Percentiles rank a stretch among this genome's conserved stretches.
These are phyloP conservation scores for Daedaleopsis nitida DNA, from an alignment of 768 basidiomycete species.

Conservation along the genomic window DNA sequence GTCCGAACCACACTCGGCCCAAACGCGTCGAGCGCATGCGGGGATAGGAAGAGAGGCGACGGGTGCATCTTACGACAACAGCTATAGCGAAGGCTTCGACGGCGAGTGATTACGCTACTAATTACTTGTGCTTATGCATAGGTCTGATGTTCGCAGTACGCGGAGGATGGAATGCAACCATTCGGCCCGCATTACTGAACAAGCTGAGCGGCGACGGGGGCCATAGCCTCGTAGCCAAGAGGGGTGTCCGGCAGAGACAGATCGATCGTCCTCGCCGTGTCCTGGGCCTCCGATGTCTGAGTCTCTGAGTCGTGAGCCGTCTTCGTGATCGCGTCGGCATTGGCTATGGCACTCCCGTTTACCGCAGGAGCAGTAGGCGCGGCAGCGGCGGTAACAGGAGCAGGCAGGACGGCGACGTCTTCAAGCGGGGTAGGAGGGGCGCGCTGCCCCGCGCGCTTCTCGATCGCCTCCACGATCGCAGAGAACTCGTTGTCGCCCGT, in stretches of 20 bases:
- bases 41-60: too few species aligned
- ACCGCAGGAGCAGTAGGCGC: background rate
- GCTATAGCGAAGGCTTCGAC: too few species aligned
- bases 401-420: background rate
- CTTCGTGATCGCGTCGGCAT: background rate
- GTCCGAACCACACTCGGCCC: background rate
- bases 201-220: too few species aligned
- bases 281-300: too few species aligned
- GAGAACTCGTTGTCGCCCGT: conserved; percentile 65
- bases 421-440: conserved; percentile 12
- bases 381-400: background rate
- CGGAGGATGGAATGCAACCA: background rate
- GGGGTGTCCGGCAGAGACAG: background rate
- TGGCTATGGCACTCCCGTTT: too few species aligned
- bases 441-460: conserved; percentile 36
- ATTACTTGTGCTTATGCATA: too few species aligned
- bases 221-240: too few species aligned
- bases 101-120: too few species aligned
- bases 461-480: conserved; percentile 54
- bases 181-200: too few species aligned
- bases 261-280: background rate
- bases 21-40: background rate
- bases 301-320: background rate
- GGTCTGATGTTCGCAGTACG: too few species aligned
- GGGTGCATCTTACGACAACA: too few species aligned